Conservation (phyloP, 2,329 filamentous ascomycete genomes). For the Xylariaceae sp. region DNA sequence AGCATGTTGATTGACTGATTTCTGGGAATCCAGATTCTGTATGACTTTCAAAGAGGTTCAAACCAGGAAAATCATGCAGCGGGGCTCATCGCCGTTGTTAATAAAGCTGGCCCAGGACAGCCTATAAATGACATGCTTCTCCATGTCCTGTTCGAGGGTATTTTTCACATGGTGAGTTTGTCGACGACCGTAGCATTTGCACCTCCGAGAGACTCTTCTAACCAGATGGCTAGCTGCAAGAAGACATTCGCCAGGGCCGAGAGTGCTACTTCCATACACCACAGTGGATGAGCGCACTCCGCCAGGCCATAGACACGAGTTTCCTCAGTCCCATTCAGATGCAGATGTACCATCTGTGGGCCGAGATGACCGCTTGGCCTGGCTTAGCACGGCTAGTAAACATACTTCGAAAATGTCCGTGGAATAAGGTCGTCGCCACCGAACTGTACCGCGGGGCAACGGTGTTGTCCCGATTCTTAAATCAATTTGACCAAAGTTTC, state of each 20-base stretch:
- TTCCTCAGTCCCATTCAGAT: constrained; percentile 18
- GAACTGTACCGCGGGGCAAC: constrained; percentile 23
- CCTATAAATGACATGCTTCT: constrained; percentile 25
- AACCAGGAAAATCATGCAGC: constrained; percentile 29
- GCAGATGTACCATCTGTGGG: constrained; percentile 25
- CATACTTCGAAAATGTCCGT: constrained; percentile 19
- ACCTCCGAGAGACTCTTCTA: constrained; percentile 5
- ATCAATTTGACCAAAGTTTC: constrained; percentile 20
- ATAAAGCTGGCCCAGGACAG: constrained; percentile 22
- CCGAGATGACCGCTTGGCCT: constrained; percentile 28
- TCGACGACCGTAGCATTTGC: background rate
- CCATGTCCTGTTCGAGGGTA: constrained; percentile 27
- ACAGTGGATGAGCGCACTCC: constrained; percentile 24
- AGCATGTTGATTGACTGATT: background rate
- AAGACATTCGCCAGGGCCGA: constrained; percentile 26
- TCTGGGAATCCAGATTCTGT: constrained; percentile 20
- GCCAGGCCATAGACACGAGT: constrained; percentile 21
- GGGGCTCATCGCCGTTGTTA: constrained; percentile 28
- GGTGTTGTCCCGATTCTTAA: constrained; percentile 21
- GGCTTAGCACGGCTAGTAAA: constrained; percentile 24
- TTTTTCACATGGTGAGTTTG: constrained; percentile 28
- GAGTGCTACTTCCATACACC: constrained; percentile 25
- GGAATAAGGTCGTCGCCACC: constrained; percentile 23
- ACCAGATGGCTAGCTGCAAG: constrained; percentile 25
- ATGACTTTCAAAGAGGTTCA: constrained; percentile 26